Evolutionary conservation across 371 early-diverging fungal genomes (phyloP).

Genomic region (Mycotypha africana): DNA sequence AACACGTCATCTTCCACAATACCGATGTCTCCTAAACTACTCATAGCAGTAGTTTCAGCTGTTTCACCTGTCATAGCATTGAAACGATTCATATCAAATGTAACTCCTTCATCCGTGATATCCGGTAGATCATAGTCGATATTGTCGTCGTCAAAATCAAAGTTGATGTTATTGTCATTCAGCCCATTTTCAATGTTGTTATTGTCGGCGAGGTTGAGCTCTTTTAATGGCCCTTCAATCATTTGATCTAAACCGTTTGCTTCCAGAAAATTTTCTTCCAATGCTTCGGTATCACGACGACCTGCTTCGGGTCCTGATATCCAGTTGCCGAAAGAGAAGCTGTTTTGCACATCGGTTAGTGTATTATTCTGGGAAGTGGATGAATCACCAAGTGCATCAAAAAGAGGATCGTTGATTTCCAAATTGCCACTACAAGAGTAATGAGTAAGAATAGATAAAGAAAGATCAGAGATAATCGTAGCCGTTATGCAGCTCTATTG

Average conservation of each 20-base stretch:
- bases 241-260: constrained; percentile 20
- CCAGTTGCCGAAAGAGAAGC: constrained; percentile 13
- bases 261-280: constrained; percentile 18
- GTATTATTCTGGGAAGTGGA: constrained; percentile 58
- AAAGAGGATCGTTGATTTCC: constrained; percentile 16
- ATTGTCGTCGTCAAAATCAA: constrained; percentile 55
- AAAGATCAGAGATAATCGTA: too few species aligned
- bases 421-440: too few species aligned
- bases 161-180: constrained; percentile 23
- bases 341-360: constrained; percentile 30
- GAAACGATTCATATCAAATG: too few species aligned
- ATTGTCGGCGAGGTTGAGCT: constrained; percentile 39
- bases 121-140: constrained; percentile 6
- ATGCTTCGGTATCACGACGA: constrained; percentile 41
- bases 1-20: constrained; percentile 26
- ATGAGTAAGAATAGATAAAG: too few species aligned
- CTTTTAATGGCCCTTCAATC: constrained; percentile 32
- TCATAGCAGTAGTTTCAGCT: too few species aligned
- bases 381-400: constrained; percentile 25
- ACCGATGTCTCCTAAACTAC: too few species aligned
- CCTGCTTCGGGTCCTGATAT: constrained; percentile 24
- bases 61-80: too few species aligned
- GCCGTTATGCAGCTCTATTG: too few species aligned
- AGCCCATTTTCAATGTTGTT: constrained; percentile 26
- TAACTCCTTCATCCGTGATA: too few species aligned